Evolutionary conservation across 768 basidiomycete species (phyloP).

Genomic region (Suillus bovinus): DNA sequence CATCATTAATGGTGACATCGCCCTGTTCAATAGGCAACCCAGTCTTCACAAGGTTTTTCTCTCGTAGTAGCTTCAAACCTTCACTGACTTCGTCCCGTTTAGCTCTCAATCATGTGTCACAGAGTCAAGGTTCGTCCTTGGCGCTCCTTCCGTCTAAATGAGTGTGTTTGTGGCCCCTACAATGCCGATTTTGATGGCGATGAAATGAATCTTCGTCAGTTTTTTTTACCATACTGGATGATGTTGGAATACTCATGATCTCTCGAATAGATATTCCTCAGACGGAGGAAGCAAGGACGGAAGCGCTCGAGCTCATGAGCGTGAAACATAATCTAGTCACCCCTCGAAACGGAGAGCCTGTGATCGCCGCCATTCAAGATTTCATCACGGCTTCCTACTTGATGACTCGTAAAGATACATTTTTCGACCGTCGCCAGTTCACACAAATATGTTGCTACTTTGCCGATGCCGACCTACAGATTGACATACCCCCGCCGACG

Average conservation of each 20-base stretch:
- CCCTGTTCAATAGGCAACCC: conserved; percentile 97
- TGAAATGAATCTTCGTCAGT: conserved; percentile 98
- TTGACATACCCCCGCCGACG: conserved; percentile 93
- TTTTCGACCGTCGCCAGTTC: conserved; percentile 93
- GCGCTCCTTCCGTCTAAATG: conserved; percentile 96
- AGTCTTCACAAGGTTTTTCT: conserved; percentile 84
- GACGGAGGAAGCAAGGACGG: conserved; percentile 96
- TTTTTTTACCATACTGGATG: background rate
- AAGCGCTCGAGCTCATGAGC: conserved; percentile 96
- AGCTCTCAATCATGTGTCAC: conserved; percentile 99
- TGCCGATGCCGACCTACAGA: conserved; percentile 85
- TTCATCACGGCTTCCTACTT: conserved; percentile 99
- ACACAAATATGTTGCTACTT: conserved; percentile 96
- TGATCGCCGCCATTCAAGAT: conserved; percentile 99
- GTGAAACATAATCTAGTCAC: conserved; percentile 97
- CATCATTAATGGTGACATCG: conserved; percentile 92
- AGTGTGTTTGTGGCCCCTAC: conserved; percentile 99
- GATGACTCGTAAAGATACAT: conserved; percentile 88
- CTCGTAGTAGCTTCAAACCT: background rate
- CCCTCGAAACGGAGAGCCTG: conserved; percentile 96
- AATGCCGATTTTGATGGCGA: conserved; percentile 99
- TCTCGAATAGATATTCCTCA: conserved; percentile 83
- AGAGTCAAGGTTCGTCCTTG: conserved; percentile 95
- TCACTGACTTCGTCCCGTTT: conserved; percentile 11
- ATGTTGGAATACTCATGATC: background rate